Evolutionary conservation across 108 stramenopile species (phyloP), one percentile per base, ranked within the genome.

Genomic region (Chaetoceros tenuissimus): DNA sequence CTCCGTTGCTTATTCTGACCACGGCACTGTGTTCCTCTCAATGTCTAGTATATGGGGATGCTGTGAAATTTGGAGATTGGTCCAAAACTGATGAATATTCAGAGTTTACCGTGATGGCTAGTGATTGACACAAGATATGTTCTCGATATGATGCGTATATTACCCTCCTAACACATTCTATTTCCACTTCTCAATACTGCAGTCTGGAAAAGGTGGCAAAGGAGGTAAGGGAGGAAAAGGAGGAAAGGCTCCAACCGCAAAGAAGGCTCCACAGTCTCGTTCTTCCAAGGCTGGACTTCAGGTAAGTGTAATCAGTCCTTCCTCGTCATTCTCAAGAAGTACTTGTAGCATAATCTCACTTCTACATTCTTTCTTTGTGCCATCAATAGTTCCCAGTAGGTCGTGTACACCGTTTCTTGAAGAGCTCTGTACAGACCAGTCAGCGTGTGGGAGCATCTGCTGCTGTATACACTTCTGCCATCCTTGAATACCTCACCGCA

Each of bases 151-250:
- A 40, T 40, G 34, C 5, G 34, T 40, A 10, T 10, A 10, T 40
- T 5, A 10, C 13, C 5, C 13, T 5, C 5, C 34, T 40, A 40
- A 40, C 34, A 40, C 34, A 40, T 40, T 40, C 13, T 13, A 10
- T 10, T 40, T 5, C 34, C 34, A 10, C 8, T 10, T 10, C 7
- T 17, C 18, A 8, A 8, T 13, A 5, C 10, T 18, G n/a, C 55
- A 84, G 85, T 89, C 85, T 47, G 86, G 86, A 55, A 96, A 96
- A 87, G 95, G 97, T 60, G 97, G 96, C 52, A 98, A 98, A 69
- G 97, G 97, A 45, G 97, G 97, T 28, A 98, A 98, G 71, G 99
- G 97, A 31, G 97, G 97, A 71, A 98, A 98, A 93, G 99, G 97
- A 29, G 97, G 97, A 53, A 98, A 98, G 69, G 95, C 95, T 62